These are phyloP conservation scores for Verticillium klebahnii DNA, from an alignment of 2,329 filamentous ascomycete genomes.

Conservation along the genomic window DNA sequence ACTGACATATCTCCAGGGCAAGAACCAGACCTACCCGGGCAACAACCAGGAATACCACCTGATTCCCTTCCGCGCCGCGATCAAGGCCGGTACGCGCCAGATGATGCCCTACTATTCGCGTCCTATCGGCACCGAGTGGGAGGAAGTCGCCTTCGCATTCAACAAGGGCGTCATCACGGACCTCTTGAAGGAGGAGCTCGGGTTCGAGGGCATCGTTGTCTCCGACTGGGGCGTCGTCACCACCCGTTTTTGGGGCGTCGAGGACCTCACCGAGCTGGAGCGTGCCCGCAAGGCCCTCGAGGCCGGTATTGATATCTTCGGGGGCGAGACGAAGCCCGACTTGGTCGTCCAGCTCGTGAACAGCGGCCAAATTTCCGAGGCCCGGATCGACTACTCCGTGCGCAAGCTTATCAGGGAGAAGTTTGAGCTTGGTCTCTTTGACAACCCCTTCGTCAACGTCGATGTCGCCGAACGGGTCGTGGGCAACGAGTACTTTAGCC, in stretches of 20 bases:
- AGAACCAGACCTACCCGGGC: constrained; percentile 46
- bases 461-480: constrained; percentile 34
- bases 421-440: constrained; percentile 46
- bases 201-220: constrained; percentile 46
- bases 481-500: constrained; percentile 36
- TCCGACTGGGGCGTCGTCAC: constrained; percentile 51
- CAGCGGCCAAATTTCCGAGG: constrained; percentile 32
- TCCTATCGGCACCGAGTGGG: constrained; percentile 40
- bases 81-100: constrained; percentile 42
- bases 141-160: constrained; percentile 44
- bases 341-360: constrained; percentile 41
- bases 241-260: constrained; percentile 45
- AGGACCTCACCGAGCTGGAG: constrained; percentile 36
- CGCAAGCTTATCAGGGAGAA: constrained; percentile 43
- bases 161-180: constrained; percentile 47
- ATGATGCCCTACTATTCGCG: constrained; percentile 49
- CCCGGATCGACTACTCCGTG: constrained; percentile 40
- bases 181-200: constrained; percentile 39
- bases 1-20: constrained; percentile 32
- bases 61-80: constrained; percentile 45
- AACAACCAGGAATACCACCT: constrained; percentile 45
- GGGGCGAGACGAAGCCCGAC: constrained; percentile 43
- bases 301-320: constrained; percentile 48
- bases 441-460: constrained; percentile 43
- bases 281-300: constrained; percentile 39